These are phyloP conservation scores for Myriosclerotinia duriaeana DNA, from an alignment of 2,329 filamentous ascomycete species.

Conservation along the genomic window DNA sequence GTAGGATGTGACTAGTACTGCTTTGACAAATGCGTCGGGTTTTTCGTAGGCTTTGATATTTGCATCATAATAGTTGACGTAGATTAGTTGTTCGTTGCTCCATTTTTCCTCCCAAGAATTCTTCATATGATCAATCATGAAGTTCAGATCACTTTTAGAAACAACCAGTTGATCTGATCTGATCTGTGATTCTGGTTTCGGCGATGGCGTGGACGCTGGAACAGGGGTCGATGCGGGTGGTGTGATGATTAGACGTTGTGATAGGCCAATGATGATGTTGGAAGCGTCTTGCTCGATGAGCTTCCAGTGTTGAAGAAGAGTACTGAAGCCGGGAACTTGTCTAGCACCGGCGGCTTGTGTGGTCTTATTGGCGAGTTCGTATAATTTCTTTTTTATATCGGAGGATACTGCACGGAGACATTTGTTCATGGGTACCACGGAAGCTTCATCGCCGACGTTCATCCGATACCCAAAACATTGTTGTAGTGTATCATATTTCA, in stretches of 20 bases:
- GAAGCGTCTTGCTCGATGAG: slow-evolving; percentile 8
- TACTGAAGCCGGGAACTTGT: slow-evolving; percentile 11
- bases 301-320: slow-evolving; percentile 19
- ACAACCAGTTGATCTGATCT: slow-evolving; percentile 9
- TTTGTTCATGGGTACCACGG: slow-evolving; percentile 3
- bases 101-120: slow-evolving; percentile 15
- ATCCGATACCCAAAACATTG: slow-evolving; percentile 16
- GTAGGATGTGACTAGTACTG: not conserved
- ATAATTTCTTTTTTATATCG: slow-evolving; percentile 15
- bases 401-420: slow-evolving; percentile 15
- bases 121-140: slow-evolving; percentile 9
- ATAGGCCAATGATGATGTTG: slow-evolving; percentile 5
- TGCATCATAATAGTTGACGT: slow-evolving; percentile 14
- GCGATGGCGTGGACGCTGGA: not conserved
- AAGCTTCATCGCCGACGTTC: slow-evolving; percentile 11
- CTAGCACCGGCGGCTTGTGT: not conserved
- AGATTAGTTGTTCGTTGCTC: slow-evolving; percentile 9
- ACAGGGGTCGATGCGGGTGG: not conserved
- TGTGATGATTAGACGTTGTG: slow-evolving; percentile 20
- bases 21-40: slow-evolving; percentile 11
- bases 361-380: slow-evolving; percentile 5
- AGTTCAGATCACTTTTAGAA: not conserved
- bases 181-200: not conserved
- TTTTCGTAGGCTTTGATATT: not conserved
- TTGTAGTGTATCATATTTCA: slow-evolving; percentile 9